Evolutionary conservation across 305 asterid species (phyloP).

Genomic region (Fraxinus latifolia): DNA sequence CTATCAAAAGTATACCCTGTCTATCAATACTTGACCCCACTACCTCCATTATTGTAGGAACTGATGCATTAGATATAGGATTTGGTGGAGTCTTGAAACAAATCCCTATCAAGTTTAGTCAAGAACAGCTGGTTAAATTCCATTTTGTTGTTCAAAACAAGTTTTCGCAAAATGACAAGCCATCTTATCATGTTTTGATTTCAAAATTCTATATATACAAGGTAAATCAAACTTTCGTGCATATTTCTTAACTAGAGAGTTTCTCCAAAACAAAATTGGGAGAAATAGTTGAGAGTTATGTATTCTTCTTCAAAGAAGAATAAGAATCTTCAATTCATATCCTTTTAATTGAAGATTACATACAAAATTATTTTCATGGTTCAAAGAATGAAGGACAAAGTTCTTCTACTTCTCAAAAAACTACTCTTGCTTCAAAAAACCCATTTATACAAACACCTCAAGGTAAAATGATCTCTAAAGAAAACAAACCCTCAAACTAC

Average conservation of each 20-base stretch:
- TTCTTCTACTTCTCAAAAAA: not conserved
- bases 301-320: not conserved
- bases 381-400: not conserved
- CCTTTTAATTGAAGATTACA: not conserved
- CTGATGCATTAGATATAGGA: too few species aligned
- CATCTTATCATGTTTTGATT: not conserved
- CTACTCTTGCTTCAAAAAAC: not conserved
- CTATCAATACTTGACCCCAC: too few species aligned
- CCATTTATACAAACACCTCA: not conserved
- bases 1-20: too few species aligned
- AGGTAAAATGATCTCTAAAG: not conserved
- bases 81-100: too few species aligned
- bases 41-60: too few species aligned
- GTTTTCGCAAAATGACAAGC: too few species aligned
- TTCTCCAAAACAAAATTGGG: not conserved
- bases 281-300: not conserved
- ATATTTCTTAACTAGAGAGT: not conserved
- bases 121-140: too few species aligned
- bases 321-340: not conserved
- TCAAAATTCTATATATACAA: not conserved
- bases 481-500: not conserved
- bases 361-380: not conserved
- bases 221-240: not conserved
- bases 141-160: not conserved
- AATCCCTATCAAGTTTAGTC: too few species aligned